phyloP scores from a whole-genome alignment of 306 rosid species.

The Vachellia collinsii region DNA sequence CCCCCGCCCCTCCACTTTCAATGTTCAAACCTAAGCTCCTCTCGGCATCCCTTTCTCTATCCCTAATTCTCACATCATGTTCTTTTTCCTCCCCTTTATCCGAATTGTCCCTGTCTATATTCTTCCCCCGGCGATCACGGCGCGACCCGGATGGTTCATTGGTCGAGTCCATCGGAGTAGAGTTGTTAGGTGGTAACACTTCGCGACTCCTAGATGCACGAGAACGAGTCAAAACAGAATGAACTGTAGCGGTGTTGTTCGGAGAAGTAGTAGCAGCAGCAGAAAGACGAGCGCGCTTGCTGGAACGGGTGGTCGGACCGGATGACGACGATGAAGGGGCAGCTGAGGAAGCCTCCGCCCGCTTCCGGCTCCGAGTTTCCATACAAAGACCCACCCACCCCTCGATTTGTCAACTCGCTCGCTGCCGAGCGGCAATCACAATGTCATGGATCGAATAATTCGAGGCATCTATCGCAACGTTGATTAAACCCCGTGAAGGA shows the following conservation, averaged over 20 bases:
- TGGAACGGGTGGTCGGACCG: conserved; percentile 78
- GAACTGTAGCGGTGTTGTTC: conserved; percentile 36
- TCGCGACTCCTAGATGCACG: conserved; percentile 58
- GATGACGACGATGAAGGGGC: conserved; percentile 97
- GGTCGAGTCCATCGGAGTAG: conserved; percentile 72
- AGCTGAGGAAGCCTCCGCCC: conserved; percentile 99
- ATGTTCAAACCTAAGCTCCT: conserved; percentile 65
- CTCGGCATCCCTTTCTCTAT: conserved; percentile 66
- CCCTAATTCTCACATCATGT: conserved; percentile 71
- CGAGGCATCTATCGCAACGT: conserved; percentile 38
- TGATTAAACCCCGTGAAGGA: background rate
- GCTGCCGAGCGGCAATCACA: conserved; percentile 77
- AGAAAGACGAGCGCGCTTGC: conserved; percentile 77
- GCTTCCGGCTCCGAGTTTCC: conserved; percentile 99
- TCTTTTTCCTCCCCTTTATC: conserved; percentile 95
- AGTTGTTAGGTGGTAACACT: conserved; percentile 43
- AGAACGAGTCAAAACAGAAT: conserved; percentile 67
- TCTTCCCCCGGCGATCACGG: conserved; percentile 69
- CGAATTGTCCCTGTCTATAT: conserved; percentile 65
- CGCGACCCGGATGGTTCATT: conserved; percentile 93
- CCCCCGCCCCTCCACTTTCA: conserved; percentile 62
- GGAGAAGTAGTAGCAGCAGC: conserved; percentile 39
- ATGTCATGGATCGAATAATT: conserved; percentile 45
- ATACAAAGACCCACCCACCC: conserved; percentile 98
- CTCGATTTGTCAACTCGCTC: conserved; percentile 71